These are phyloP conservation scores for Plasmodium coatneyi DNA, from an alignment of 169 alveolate genomes.

Conservation along the genomic window DNA sequence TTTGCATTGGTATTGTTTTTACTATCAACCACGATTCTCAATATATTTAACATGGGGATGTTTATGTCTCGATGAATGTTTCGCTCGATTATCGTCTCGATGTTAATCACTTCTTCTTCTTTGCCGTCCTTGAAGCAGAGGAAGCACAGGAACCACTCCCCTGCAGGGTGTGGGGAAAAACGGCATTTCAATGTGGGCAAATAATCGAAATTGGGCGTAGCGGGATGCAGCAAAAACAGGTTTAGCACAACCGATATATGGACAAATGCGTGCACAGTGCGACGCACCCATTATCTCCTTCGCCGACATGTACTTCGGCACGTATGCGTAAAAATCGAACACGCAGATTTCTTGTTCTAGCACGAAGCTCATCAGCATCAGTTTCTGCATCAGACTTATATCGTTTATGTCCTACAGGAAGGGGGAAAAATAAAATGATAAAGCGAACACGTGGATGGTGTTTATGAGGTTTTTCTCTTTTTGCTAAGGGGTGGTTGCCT, in stretches of 20 bases:
- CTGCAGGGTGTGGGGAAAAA: conserved; percentile 2
- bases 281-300: conserved; percentile 68
- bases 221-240: neutral
- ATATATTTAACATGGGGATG: conserved; percentile 61
- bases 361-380: conserved; percentile 60
- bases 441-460: neutral
- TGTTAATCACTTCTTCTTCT: conserved; percentile 52
- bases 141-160: conserved; percentile 75
- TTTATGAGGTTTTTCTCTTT: neutral
- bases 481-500: neutral
- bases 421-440: neutral
- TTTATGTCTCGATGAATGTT: conserved; percentile 74
- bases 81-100: conserved; percentile 73
- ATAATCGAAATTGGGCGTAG: neutral
- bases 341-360: conserved; percentile 72
- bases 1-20: conserved; percentile 65
- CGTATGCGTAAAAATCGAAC: conserved; percentile 73
- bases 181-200: neutral
- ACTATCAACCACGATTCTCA: conserved; percentile 56
- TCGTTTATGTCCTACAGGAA: conserved; percentile 56
- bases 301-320: conserved; percentile 69
- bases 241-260: neutral
- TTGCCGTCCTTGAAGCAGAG: conserved; percentile 50
- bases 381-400: conserved; percentile 68
- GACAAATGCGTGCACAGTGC: neutral